These are phyloP conservation scores for Phytopythium oedochilum DNA, from an alignment of 352 stramenopile genomes.

Conservation along the genomic window DNA sequence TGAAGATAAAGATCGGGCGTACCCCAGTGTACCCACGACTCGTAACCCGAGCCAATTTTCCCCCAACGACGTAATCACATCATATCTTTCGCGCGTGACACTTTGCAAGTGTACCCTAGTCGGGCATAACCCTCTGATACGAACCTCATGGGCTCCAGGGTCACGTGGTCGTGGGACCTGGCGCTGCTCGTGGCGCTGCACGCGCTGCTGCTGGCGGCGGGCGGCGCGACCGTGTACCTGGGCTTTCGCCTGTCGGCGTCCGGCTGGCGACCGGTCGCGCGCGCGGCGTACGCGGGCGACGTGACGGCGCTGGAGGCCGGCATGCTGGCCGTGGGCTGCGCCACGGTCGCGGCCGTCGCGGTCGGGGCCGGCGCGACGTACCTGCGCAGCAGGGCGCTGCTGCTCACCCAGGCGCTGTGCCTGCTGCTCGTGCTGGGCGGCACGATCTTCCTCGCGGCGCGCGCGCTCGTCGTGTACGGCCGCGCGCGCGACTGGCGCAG, in stretches of 20 bases:
- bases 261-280: slow-evolving; percentile 1
- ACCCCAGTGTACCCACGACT: too few species aligned
- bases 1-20: too few species aligned
- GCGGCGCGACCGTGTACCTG: neutral
- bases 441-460: neutral
- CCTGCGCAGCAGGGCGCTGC: slow-evolving; percentile 1
- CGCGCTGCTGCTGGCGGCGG: slow-evolving; percentile 1
- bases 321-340: slow-evolving; percentile 8
- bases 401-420: neutral
- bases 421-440: neutral
- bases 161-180: slow-evolving; percentile 6
- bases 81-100: too few species aligned
- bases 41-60: too few species aligned
- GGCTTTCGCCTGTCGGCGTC: neutral
- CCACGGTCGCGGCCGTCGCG: slow-evolving; percentile 43
- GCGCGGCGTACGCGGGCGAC: neutral
- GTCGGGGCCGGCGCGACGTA: neutral
- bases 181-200: slow-evolving; percentile 1
- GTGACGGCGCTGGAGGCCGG: neutral
- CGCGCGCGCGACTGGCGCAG: neutral
- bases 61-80: too few species aligned
- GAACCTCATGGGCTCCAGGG: too few species aligned
- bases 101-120: too few species aligned
- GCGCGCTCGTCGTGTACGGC: neutral
- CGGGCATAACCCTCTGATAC: neutral